phyloP scores from a whole-genome alignment of 306 rosid genomes.

The Bauhinia variegata region DNA sequence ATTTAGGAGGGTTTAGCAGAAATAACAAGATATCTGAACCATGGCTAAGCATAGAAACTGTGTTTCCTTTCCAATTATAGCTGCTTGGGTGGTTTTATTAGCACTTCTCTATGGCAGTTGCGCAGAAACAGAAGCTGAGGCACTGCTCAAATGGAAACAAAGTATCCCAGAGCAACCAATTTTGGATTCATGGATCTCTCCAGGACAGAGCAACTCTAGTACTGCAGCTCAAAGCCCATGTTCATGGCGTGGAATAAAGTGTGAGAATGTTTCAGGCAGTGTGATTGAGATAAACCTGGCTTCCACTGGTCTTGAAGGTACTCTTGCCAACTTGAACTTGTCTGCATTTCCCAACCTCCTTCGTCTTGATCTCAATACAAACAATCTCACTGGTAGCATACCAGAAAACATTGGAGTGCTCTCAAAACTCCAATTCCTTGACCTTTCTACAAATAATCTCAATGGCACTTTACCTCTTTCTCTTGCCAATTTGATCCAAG shows the following conservation, averaged over 20 bases:
- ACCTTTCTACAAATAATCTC: conserved; percentile 53
- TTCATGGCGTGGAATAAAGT: conserved; percentile 58
- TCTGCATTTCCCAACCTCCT: conserved; percentile 58
- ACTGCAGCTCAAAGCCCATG: conserved; percentile 43
- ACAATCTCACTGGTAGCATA: conserved; percentile 50
- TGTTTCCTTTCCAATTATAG: background rate
- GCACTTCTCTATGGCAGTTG: conserved; percentile 7
- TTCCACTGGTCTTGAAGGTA: conserved; percentile 51
- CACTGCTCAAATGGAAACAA: conserved; percentile 56
- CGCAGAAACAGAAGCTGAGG: conserved; percentile 45
- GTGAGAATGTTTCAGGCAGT: conserved; percentile 37
- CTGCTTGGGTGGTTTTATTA: conserved; percentile 12
- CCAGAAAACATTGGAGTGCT: conserved; percentile 53
- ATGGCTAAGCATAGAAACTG: too few relatives aligned
- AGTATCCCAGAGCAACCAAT: conserved; percentile 51
- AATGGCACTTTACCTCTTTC: conserved; percentile 60
- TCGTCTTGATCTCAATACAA: conserved; percentile 56
- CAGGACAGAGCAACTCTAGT: conserved; percentile 21
- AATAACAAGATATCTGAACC: too few relatives aligned
- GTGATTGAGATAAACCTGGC: conserved; percentile 49
- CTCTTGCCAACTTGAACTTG: conserved; percentile 50
- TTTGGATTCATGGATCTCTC: conserved; percentile 45
- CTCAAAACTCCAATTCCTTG: conserved; percentile 58
- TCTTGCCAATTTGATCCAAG: conserved; percentile 54
- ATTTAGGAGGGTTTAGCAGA: too few relatives aligned